Conservation (phyloP, 73 alveolate species). For the Effrenium voratum region DNA sequence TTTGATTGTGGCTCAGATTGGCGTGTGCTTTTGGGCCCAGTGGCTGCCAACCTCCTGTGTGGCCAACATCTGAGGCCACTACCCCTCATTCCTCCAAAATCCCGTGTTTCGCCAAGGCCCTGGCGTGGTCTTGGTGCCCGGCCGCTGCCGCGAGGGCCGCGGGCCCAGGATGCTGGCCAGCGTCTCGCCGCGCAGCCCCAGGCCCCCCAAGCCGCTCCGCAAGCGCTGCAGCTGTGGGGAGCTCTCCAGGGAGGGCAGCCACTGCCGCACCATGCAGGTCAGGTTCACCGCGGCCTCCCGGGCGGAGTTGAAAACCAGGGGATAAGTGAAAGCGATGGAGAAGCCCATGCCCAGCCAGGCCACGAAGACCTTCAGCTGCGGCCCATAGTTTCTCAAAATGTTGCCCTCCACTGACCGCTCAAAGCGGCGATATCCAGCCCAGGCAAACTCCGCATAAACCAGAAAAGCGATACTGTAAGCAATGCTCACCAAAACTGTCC, state of each 20-base stretch:
- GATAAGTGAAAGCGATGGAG: slow-evolving; percentile 75
- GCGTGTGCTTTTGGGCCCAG: too few relatives aligned
- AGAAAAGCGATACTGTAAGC: slow-evolving; percentile 58
- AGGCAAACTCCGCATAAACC: slow-evolving; percentile 83
- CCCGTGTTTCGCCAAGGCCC: too few relatives aligned
- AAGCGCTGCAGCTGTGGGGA: too few relatives aligned
- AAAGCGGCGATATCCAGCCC: slow-evolving; percentile 91
- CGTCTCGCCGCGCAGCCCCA: too few relatives aligned
- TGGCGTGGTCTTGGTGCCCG: too few relatives aligned
- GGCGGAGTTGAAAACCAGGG: slow-evolving; percentile 78
- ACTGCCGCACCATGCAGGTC: slow-evolving; percentile 6
- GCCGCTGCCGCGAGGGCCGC: too few relatives aligned
- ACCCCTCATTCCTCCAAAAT: too few relatives aligned
- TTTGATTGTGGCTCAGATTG: too few relatives aligned
- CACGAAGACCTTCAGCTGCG: slow-evolving; percentile 33
- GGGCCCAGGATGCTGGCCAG: too few relatives aligned
- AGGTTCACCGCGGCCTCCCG: slow-evolving; percentile 69
- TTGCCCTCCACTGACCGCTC: slow-evolving; percentile 65
- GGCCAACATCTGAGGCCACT: too few relatives aligned
- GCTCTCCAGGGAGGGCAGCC: neutral
- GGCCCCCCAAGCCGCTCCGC: too few relatives aligned
- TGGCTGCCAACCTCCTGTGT: too few relatives aligned
- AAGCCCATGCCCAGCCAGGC: slow-evolving; percentile 93
- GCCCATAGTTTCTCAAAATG: slow-evolving; percentile 67
- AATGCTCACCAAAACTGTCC: slow-evolving; percentile 67